Evolutionary conservation across 768 basidiomycete genomes (phyloP), one percentile per base, ranked within the genome.

Genomic region (Postia placenta): DNA sequence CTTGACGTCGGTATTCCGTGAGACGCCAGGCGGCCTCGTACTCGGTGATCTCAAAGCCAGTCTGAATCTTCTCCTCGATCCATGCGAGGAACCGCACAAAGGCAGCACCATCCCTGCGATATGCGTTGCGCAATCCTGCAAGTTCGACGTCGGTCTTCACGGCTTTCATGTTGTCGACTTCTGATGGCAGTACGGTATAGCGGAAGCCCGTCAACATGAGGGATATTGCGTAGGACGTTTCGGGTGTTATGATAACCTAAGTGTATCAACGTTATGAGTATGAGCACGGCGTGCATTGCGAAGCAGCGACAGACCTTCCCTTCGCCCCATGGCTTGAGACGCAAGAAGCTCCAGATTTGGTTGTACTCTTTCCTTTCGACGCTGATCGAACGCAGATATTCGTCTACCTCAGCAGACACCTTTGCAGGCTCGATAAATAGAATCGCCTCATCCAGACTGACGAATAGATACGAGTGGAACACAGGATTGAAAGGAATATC

Each of bases 401-500:
- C 69, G 43, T 69, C 61, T 0, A 85, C 79, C 1, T 85, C 78
- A 0, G 73, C 67, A 9, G 74, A 71, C 15, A 88, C 68, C 60
- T 95, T 89, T 47, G 64, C 65, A 35, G 68, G 56, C 54, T 94
- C 91, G 33, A 93, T 69, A 71, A 95, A 95, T 9, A 95, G 67
- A n/a, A 82, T 70, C 5, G 78, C 72, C n/a, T 63, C 64, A 11
- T 82, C 71, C 7, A 78, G 62, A 3, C 82, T 76, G 35, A 97
- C 74, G 58, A 84, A 88, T 17, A 94, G 67, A 61, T 95, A 98
- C 0, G 87, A 79, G 45, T 87, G 87, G 70, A 96, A 95, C 7
- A 98, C 78, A 0, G 95, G 95, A 62, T 91, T 93, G 72, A 82
- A 90, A 0, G 91, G 90, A 41, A 97, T 84, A 59, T 97, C 94